Evolutionary conservation across 345 rosid genomes (phyloP).

Genomic region (Firmiana major): DNA sequence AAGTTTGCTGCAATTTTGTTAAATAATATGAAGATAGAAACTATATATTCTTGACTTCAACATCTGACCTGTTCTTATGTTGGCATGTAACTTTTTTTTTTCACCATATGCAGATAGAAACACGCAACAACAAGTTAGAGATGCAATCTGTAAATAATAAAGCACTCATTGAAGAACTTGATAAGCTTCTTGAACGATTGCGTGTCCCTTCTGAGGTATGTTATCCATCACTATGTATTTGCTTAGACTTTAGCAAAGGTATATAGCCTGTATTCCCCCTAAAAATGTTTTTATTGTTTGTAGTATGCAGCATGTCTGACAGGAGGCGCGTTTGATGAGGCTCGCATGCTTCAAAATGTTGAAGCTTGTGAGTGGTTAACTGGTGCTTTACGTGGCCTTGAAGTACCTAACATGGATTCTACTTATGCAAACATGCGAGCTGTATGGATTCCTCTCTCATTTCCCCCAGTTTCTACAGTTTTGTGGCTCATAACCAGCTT

Average conservation of each 20-base stretch:
- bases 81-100: constrained; percentile 8
- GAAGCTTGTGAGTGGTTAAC: constrained; percentile 99
- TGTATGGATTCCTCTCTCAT: constrained; percentile 41
- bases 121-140: constrained; percentile 93
- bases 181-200: constrained; percentile 77
- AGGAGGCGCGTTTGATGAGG: constrained; percentile 93
- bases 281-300: constrained; percentile 33
- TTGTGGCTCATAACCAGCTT: not conserved
- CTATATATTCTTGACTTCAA: constrained; percentile 2
- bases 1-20: constrained; percentile 8
- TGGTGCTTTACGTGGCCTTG: constrained; percentile 68
- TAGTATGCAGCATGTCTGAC: constrained; percentile 83
- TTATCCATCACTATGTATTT: not conserved
- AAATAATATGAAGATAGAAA: not conserved
- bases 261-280: constrained; percentile 6
- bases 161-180: constrained; percentile 90
- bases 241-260: not conserved
- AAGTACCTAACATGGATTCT: constrained; percentile 83
- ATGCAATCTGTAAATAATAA: constrained; percentile 94
- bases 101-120: constrained; percentile 75
- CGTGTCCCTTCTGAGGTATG: constrained; percentile 86
- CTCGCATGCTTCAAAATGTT: constrained; percentile 79
- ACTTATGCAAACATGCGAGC: constrained; percentile 82
- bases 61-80: constrained; percentile 7
- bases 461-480: not conserved